Base-by-base conservation (phyloP, 768 basidiomycete genomes). In the Leccinellum luteum region DNA sequence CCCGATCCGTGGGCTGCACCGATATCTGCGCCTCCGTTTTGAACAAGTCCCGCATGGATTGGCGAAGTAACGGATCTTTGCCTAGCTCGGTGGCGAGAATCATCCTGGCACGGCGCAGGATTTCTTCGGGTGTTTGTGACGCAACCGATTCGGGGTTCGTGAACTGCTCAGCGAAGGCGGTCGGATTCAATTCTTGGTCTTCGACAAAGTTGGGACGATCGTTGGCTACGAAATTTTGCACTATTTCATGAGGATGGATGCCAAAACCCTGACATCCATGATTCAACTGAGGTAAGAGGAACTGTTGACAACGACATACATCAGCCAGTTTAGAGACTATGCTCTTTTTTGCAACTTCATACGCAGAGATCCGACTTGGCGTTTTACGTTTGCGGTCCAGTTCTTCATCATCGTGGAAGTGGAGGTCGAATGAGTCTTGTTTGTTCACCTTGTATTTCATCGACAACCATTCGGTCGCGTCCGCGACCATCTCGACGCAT, bases 11-110 rank as follows among this genome's bases (percentile, higher is more conserved):
- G 0, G 96, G 94, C 49, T 80, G 78, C 15, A 95, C 86, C 21
- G 89, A 86, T 31, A 98, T 77, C 19, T 84, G 78, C 2, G 89
- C 96, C 60, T 87, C 84, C 13, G 79, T 77, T 66, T 82, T 86
- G 79, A 94, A 94, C 35, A 83, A 68, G 55, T 85, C 79, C 52
- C 97, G 85, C 51, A 93, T 85, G 56, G 85, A 80, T 60, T 86
- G 85, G 43, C 93, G 81, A 30, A 99, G 81, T 12, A 93, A 75
- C 13, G 96, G 96, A 70, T 99, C 96, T 68, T 91, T 95, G 32
- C 92, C 91, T 17, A 98, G 81, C 70, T 98, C 97, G 0, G 90
- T 92, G 6, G 89, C 82, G 48, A 98, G 75, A 55, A 98, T 88
- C 79, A 92, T 82, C 49, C 91, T 84, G 10, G 92, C 90, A 32